Conservation (phyloP, 1,139 yeast genomes). For the Candida tetrigidarum region DNA sequence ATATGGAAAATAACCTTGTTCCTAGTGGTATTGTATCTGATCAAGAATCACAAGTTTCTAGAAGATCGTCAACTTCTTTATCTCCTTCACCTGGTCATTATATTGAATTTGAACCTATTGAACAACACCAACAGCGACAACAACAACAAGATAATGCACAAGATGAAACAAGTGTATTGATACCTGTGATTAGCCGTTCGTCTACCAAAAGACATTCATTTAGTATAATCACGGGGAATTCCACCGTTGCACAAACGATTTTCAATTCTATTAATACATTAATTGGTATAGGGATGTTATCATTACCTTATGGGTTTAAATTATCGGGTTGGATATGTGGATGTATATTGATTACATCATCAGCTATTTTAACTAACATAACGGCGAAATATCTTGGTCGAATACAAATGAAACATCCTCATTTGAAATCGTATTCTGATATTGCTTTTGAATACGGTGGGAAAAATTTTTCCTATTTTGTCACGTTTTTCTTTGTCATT, state of each 20-base stretch:
- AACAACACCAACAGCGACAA: not conserved
- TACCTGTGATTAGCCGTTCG: conserved; percentile 13
- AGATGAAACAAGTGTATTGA: conserved; percentile 22
- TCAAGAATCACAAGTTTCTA: conserved; percentile 1
- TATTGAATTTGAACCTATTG: conserved; percentile 4
- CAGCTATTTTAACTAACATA: conserved; percentile 66
- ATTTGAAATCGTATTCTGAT: conserved; percentile 45
- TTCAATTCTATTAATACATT: conserved; percentile 87
- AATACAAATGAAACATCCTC: conserved; percentile 32
- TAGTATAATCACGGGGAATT: conserved; percentile 26
- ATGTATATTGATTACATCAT: conserved; percentile 47
- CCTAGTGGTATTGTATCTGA: not conserved
- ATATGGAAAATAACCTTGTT: not conserved
- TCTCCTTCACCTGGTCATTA: not conserved
- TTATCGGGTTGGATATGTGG: conserved; percentile 86
- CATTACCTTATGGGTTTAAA: conserved; percentile 79
- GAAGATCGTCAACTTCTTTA: not conserved
- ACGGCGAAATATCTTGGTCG: conserved; percentile 62
- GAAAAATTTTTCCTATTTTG: conserved; percentile 51
- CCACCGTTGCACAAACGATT: conserved; percentile 83
- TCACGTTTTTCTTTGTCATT: conserved; percentile 71
- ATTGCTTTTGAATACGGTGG: conserved; percentile 54
- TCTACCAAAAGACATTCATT: conserved; percentile 16
- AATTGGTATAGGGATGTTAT: conserved; percentile 84
- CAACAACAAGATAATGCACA: not conserved